phyloP scores from a whole-genome alignment of 2,329 filamentous ascomycete genomes.

The Fusarium duplospermum region DNA sequence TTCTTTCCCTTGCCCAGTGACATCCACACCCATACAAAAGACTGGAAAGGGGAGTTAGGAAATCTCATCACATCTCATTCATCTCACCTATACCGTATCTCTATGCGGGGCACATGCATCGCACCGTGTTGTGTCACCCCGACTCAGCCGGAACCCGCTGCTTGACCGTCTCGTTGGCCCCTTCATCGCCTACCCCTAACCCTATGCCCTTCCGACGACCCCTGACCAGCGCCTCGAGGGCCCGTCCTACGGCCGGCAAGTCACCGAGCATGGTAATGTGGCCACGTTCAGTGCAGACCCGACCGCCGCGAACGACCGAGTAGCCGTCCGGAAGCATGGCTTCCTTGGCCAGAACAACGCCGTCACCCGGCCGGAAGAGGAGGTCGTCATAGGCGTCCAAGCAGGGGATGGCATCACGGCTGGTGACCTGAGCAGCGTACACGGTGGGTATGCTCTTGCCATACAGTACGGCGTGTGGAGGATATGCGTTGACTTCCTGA shows the following conservation, averaged over 20 bases:
- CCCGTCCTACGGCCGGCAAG: slow-evolving; percentile 81
- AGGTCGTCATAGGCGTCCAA: slow-evolving; percentile 87
- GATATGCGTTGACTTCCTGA: slow-evolving; percentile 77
- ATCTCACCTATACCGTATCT: slow-evolving; percentile 11
- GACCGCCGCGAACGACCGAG: slow-evolving; percentile 75
- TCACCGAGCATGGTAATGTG: slow-evolving; percentile 91
- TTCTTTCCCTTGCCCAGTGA: neutral
- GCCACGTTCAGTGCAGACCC: slow-evolving; percentile 83
- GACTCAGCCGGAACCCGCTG: slow-evolving; percentile 17
- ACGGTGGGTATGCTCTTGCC: slow-evolving; percentile 89
- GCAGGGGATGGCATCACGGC: slow-evolving; percentile 78
- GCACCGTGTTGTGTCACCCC: slow-evolving; percentile 25
- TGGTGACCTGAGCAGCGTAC: slow-evolving; percentile 80
- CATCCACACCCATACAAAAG: neutral
- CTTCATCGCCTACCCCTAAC: slow-evolving; percentile 53
- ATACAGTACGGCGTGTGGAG: slow-evolving; percentile 85
- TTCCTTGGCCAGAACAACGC: slow-evolving; percentile 86
- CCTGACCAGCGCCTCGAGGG: slow-evolving; percentile 74
- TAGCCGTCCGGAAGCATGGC: slow-evolving; percentile 89
- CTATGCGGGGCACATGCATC: slow-evolving; percentile 9
- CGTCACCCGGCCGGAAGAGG: slow-evolving; percentile 87
- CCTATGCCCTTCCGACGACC: slow-evolving; percentile 81
- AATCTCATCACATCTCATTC: neutral
- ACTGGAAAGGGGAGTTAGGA: neutral
- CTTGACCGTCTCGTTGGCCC: slow-evolving; percentile 3